These are phyloP conservation scores for Coemansia sp. DNA, from an alignment of 192 early-diverging fungal genomes.

Conservation along the genomic window DNA sequence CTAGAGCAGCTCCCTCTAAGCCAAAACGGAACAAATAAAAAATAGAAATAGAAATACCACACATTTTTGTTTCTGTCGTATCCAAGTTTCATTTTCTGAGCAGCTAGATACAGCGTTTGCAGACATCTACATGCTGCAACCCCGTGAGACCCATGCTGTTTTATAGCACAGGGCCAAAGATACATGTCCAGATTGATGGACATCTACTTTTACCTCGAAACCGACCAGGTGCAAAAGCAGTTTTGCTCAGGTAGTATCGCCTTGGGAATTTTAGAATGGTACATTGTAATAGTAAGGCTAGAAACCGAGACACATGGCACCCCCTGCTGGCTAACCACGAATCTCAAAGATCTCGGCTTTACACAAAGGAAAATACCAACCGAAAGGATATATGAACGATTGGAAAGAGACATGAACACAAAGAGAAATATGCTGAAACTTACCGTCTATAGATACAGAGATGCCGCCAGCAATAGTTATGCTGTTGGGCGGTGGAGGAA, in stretches of 20 bases:
- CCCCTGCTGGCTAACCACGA: neutral
- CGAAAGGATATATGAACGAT: neutral
- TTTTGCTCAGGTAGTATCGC: neutral
- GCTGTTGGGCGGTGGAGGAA: conserved; percentile 35
- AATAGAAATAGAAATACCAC: neutral
- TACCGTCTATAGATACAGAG: conserved; percentile 38
- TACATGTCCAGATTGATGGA: neutral
- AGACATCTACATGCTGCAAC: neutral
- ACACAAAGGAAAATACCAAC: neutral
- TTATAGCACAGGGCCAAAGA: neutral
- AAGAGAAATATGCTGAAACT: conserved; percentile 11
- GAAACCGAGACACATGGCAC: neutral
- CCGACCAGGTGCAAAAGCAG: neutral
- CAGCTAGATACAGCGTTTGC: neutral
- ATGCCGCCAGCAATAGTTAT: conserved; percentile 34
- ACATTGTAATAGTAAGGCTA: neutral
- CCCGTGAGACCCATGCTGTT: neutral
- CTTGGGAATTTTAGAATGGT: neutral
- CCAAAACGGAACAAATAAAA: neutral
- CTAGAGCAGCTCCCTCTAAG: neutral
- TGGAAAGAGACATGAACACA: neutral
- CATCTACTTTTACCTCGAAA: neutral
- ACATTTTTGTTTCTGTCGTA: neutral
- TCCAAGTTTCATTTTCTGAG: neutral
- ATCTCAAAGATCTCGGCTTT: neutral